Evolutionary conservation across 768 basidiomycete genomes (phyloP), one percentile per base, ranked within the genome.

Genomic region (Gloeopeniophorella convolvens): DNA sequence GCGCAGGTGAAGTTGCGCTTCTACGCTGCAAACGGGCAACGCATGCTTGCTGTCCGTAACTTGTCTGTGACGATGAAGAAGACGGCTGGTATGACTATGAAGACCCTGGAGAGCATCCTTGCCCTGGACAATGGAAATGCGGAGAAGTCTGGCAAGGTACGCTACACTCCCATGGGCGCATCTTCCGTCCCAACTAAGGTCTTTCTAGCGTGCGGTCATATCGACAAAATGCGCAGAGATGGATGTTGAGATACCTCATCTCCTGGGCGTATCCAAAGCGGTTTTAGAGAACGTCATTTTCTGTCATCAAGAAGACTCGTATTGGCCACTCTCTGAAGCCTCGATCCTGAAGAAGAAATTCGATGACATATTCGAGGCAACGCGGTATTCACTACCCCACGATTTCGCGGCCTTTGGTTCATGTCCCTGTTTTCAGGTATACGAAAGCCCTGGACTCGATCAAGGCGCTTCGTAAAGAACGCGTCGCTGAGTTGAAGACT

Each of bases 281-380:
- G 94, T 99, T 30, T 81, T 98, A 20, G 95, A 98, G 60, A 98
- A 97, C 63, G 96, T 99, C 61, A 98, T 99, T 42, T 99, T 99
- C 62, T 99, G 96, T 66, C 96, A 99, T 66, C 96, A 99, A 68
- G 96, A 99, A 62, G 96, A 99, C 45, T 94, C 92, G 0, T 97
- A 90, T 61, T 99, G 96, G 96, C 96, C 96, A 0, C 75, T 99
- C 20, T 77, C 93, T 0, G 96, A 98, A 59, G 89, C 95, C 2
- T 71, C 89, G 10, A 77, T 82, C 0, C 69, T 99, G 31, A 99
- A 99, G 76, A 98, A 97, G 77, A 98, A 98, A 65, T 99, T 99
- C 54, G 96, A 99, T 60, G 96, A 99, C 61, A 99, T 99, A 49
- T 98, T 99, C 60, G 96, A 99, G 67, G 96, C 96, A 3, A 98